Conservation (phyloP, 108 stramenopile genomes). For the Aurantiochytrium sp. region DNA sequence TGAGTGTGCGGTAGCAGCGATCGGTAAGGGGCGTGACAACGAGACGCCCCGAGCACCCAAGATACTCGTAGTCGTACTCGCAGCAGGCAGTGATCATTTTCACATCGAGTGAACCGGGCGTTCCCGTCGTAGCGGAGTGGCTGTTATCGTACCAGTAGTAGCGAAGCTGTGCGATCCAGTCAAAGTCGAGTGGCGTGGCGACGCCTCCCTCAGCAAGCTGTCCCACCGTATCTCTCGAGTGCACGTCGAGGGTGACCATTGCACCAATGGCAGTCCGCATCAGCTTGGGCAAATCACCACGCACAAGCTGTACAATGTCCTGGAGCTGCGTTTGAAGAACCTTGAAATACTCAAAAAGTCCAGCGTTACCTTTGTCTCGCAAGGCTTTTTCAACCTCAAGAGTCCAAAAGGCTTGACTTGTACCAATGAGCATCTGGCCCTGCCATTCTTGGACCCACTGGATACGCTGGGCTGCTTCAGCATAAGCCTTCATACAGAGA, state of each 20-base stretch:
- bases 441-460: conserved; percentile 50
- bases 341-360: not conserved
- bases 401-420: conserved; percentile 47
- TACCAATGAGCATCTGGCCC: conserved; percentile 50
- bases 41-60: conserved; percentile 57
- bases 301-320: conserved; percentile 49
- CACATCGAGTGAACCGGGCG: conserved; percentile 43
- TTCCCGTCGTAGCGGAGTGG: conserved; percentile 36
- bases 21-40: conserved; percentile 67
- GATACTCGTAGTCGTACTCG: conserved; percentile 60
- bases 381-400: conserved; percentile 35
- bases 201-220: conserved; percentile 20
- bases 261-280: conserved; percentile 48
- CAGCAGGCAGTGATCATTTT: conserved; percentile 55
- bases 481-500: conserved; percentile 31
- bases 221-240: conserved; percentile 47
- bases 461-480: conserved; percentile 17
- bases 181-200: conserved; percentile 36
- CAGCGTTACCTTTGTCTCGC: not conserved
- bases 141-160: conserved; percentile 56
- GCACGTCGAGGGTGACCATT: conserved; percentile 62
- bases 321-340: conserved; percentile 27
- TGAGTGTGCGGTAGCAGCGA: conserved; percentile 61
- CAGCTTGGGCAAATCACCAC: conserved; percentile 55
- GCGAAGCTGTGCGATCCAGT: conserved; percentile 60